Evolutionary conservation across 768 basidiomycete species (phyloP).

Genomic region (Pisolithus marmoratus): DNA sequence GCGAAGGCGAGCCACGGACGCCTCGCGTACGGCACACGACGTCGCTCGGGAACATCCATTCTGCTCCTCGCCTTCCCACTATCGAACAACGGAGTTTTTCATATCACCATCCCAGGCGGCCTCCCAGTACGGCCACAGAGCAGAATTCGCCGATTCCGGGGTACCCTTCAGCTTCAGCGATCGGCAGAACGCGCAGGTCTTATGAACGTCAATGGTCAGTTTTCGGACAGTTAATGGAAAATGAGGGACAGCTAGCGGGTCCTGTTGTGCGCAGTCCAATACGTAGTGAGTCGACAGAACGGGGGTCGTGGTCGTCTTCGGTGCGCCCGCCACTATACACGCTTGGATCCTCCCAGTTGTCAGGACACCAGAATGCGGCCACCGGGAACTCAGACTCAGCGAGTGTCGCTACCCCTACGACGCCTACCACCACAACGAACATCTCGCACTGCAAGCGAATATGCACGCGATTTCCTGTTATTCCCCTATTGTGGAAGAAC

Average conservation of each 20-base stretch:
- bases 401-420: conserved; percentile 1
- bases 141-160: conserved; percentile 11
- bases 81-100: conserved; percentile 7
- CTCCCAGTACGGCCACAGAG: conserved; percentile 9
- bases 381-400: conserved; percentile 12
- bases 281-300: conserved; percentile 4
- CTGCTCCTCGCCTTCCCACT: not conserved
- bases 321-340: conserved; percentile 4
- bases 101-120: conserved; percentile 8
- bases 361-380: conserved; percentile 5
- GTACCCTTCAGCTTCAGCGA: conserved; percentile 1
- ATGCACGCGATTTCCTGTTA: conserved; percentile 24
- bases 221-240: conserved; percentile 69
- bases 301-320: not conserved
- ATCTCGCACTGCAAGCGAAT: conserved; percentile 6
- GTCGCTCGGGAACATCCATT: conserved; percentile 8
- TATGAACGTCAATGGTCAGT: conserved; percentile 52
- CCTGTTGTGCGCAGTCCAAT: conserved; percentile 1
- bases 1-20: conserved; percentile 10
- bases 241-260: conserved; percentile 41
- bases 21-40: conserved; percentile 11
- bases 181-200: conserved; percentile 4
- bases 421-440: conserved; percentile 8
- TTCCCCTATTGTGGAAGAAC: conserved; percentile 56
- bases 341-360: not conserved